A percentile compares a stretch with the other conserved stretches of the same genome.
These are phyloP conservation scores for Cercospora sesami DNA, from an alignment of 2,329 filamentous ascomycete genomes.

Conservation along the genomic window DNA sequence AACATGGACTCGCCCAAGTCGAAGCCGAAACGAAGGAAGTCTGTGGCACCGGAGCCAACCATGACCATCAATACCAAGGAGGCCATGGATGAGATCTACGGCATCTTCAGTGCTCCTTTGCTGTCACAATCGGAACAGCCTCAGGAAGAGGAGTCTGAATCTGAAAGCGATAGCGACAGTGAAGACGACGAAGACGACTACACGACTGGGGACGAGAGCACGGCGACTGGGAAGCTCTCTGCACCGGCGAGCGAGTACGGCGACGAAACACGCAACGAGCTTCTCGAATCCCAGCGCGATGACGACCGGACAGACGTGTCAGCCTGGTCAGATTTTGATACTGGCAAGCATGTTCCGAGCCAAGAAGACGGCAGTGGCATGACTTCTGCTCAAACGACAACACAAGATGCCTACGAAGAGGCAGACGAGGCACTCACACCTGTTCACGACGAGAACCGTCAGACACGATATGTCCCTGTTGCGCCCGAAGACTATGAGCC, in stretches of 20 bases:
- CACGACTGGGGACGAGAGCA: constrained; percentile 78
- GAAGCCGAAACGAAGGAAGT: constrained; percentile 78
- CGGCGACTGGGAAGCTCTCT: constrained; percentile 68
- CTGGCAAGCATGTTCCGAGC: constrained; percentile 66
- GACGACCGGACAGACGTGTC: constrained; percentile 55
- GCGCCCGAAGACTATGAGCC: constrained; percentile 85
- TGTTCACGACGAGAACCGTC: constrained; percentile 45
- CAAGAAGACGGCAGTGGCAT: constrained; percentile 43
- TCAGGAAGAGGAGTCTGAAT: constrained; percentile 63
- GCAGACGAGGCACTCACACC: constrained; percentile 49
- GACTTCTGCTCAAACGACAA: constrained; percentile 34
- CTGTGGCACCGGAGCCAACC: constrained; percentile 78
- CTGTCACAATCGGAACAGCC: constrained; percentile 50
- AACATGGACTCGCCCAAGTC: constrained; percentile 84
- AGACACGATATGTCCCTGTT: constrained; percentile 70
- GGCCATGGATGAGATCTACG: constrained; percentile 95
- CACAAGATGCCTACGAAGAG: constrained; percentile 41
- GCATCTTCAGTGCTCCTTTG: constrained; percentile 89
- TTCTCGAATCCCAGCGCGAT: constrained; percentile 41
- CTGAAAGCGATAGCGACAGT: constrained; percentile 56
- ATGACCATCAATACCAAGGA: constrained; percentile 97
- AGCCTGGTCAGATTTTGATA: constrained; percentile 87
- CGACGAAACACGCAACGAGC: constrained; percentile 59
- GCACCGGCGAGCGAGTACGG: constrained; percentile 64
- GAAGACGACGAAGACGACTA: constrained; percentile 47